Conservation (phyloP, 352 stramenopile genomes). For the Phytophthora megakarya region DNA sequence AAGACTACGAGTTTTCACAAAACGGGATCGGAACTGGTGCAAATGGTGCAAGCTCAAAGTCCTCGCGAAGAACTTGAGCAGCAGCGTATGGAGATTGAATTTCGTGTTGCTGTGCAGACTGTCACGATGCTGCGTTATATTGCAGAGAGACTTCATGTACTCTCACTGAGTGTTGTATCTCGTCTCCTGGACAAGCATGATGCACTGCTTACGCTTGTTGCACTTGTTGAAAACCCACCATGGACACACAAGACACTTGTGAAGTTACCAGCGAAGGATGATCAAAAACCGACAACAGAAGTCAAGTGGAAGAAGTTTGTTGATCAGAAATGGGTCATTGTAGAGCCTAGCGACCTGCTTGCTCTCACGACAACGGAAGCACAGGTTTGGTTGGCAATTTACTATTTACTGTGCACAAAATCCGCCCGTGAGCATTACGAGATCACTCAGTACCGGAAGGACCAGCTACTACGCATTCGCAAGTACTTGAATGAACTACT, state of each 20-base stretch:
- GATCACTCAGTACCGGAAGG: constrained; percentile 94
- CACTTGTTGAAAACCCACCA: constrained; percentile 95
- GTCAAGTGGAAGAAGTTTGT: constrained; percentile 93
- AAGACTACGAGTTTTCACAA: constrained; percentile 76
- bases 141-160: constrained; percentile 84
- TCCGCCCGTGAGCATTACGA: constrained; percentile 94
- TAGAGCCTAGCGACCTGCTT: constrained; percentile 89
- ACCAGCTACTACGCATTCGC: constrained; percentile 91
- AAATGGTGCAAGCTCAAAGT: constrained; percentile 65
- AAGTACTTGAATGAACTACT: constrained; percentile 96
- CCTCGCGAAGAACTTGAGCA: constrained; percentile 62
- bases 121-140: constrained; percentile 92
- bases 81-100: constrained; percentile 88
- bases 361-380: constrained; percentile 93
- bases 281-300: constrained; percentile 29
- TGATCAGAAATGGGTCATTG: constrained; percentile 91
- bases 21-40: constrained; percentile 63
- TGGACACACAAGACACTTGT: constrained; percentile 89
- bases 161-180: constrained; percentile 89
- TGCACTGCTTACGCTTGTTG: constrained; percentile 90
- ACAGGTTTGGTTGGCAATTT: constrained; percentile 95
- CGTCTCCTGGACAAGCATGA: constrained; percentile 97
- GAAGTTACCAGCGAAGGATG: constrained; percentile 5
- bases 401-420: constrained; percentile 93
- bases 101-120: constrained; percentile 82